Base-by-base conservation (phyloP, 768 basidiomycete species). In the Mycena rebaudengoi region DNA sequence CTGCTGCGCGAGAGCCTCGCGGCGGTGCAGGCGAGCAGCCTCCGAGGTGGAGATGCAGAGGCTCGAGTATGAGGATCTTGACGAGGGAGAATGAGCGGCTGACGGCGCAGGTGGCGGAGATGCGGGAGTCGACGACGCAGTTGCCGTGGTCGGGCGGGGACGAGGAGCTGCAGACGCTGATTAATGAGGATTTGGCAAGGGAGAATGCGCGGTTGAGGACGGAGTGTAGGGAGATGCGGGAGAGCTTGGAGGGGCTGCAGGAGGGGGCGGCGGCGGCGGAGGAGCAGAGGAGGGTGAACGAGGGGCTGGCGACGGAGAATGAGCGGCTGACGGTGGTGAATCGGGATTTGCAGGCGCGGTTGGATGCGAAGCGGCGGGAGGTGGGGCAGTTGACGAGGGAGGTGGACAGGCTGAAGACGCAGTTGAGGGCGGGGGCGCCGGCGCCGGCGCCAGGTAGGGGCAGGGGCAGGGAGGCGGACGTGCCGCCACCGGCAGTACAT, bases 111-210 rank as follows among this genome's bases (percentile, higher is more conserved):
- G 59, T 68, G 21, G 20, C 33, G 39, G 66, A 68, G 48, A 64
- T 68, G 66, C 66, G 62, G 29, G 66, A 60, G 35, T 68, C 66
- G 29, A 68, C 66, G 39, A 68, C 66, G 53, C 62, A 64, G 39
- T 51, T 68, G 7, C 66, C 66, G 28, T 68, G 66, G 66, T 64
- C 62, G 11, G 66, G 62, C 18, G 66, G 66, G 12, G 66, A 68
- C 48, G 60, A 58, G 12, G 66, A 68, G 43, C 55, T 68, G 48
- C 66, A 68, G 39, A 64, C 62, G 1, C 58, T 68, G 11, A 68
- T 68, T 37, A 68, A 68, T 48, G 59, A 68, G 23, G 66, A 68
- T 25, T 23, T 68, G 14, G 58, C 66, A 26, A 46, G 55, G 2
- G 66, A 68, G 37, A 68, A 68, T 35, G 59, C 58, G 0, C 58